Base-by-base conservation (phyloP, 208 protist genomes). In the Crithidia fasciculata region DNA sequence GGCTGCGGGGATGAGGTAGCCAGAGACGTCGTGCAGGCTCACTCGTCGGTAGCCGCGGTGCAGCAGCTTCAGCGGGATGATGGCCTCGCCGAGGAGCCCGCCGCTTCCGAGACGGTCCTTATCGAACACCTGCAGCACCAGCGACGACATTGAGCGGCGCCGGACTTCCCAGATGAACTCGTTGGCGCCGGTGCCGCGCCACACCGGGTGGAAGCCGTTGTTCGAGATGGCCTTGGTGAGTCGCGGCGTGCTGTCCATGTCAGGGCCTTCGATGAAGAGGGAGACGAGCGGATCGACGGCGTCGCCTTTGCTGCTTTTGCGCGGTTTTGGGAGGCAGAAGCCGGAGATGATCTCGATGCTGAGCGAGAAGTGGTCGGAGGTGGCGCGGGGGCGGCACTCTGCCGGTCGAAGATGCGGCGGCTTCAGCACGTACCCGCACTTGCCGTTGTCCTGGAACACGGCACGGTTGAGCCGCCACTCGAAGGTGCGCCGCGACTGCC, bases 391-490 rank as follows among this genome's bases (percentile, higher is more conserved):
- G 57, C 37, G 41, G 28, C 57, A 5, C 16, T 61, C 37, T 15
- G 57, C 10, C 37, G 74, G 64, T 0, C 84, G 80, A 41, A 97
- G 67, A 56, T 81, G 69, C 2, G 57, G 61, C 4, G 97, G 97
- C 80, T 99, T 99, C 36, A 98, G 85, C 18, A 98, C 55, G 76
- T 98, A 99, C 2, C 97, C 96, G 72, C 89, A 96, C 45, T 74
- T 64, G 50, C 96, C 96, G 76, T 98, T 99, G 65, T 96, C 89
- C 50, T 57, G 39, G 80, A 99, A 99, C 65, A 92, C 87, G 43
- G 83, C 87, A 15, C 69, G 54, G 74, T 98, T 98, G 19, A 96
- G 64, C 9, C 88, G 80, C 78, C 84, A 84, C 64, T 80, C 70
- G 36, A 81, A 84, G 37, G 78, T 82, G 39, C 81, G 79, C 12